Conservation (phyloP, 2,329 filamentous ascomycete genomes). For the Mycocentrospora acerina region DNA sequence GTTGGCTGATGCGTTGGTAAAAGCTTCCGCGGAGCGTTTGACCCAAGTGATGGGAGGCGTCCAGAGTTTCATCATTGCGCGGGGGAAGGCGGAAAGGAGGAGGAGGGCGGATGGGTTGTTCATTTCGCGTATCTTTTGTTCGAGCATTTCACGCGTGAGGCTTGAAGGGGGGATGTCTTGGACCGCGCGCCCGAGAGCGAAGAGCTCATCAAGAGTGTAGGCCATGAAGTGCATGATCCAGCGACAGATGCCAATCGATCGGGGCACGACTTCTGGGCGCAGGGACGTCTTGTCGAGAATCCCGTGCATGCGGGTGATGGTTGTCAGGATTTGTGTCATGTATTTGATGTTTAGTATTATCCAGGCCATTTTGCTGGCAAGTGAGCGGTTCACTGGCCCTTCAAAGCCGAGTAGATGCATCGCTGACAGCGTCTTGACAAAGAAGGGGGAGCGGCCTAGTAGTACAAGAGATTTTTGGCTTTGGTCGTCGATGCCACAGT, state of each 20-base stretch:
- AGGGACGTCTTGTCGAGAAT: slow-evolving; percentile 51
- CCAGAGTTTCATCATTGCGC: slow-evolving; percentile 42
- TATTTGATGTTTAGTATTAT: slow-evolving; percentile 74
- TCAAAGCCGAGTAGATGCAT: slow-evolving; percentile 71
- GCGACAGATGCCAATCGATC: slow-evolving; percentile 66
- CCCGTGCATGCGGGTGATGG: slow-evolving; percentile 48
- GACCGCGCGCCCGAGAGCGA: slow-evolving; percentile 28
- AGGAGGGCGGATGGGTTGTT: slow-evolving; percentile 39
- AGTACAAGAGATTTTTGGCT: slow-evolving; percentile 47
- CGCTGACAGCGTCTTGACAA: slow-evolving; percentile 76
- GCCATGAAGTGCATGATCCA: slow-evolving; percentile 72
- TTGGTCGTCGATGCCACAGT: slow-evolving; percentile 77
- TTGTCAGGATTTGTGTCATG: slow-evolving; percentile 63
- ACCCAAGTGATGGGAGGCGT: slow-evolving; percentile 34
- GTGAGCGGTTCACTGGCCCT: slow-evolving; percentile 49
- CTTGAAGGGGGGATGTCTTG: slow-evolving; percentile 20
- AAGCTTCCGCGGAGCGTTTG: slow-evolving; percentile 25
- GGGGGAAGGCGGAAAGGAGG: slow-evolving; percentile 38
- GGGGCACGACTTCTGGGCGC: slow-evolving; percentile 38
- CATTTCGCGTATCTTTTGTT: slow-evolving; percentile 27
- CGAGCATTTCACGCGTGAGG: slow-evolving; percentile 41
- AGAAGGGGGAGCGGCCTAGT: slow-evolving; percentile 59
- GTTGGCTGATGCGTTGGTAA: slow-evolving; percentile 37
- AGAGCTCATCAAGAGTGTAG: slow-evolving; percentile 57
- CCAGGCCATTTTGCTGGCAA: slow-evolving; percentile 74